Evolutionary conservation across 2,329 filamentous ascomycete genomes (phyloP), one percentile per base, ranked within the genome.

Genomic region (Aspergillus clavatus): DNA sequence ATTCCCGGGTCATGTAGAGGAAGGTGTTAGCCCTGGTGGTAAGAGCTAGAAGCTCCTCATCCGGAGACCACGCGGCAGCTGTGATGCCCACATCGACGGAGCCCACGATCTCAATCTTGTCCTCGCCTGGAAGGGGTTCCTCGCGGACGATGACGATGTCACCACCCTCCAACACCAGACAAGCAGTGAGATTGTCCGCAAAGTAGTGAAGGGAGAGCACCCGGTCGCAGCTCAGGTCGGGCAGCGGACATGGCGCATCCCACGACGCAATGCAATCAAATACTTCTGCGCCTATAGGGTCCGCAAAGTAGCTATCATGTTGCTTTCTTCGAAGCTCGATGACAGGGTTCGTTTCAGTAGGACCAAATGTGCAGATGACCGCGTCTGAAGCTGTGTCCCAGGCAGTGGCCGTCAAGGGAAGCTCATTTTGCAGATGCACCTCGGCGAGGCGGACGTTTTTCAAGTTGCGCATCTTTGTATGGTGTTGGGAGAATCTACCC

Each of bases 41-140:
- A 51, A 98, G 81, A 44, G 86, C 82, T 36, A 98, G 73, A 14
- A 97, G 76, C 65, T 97, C 91, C 62, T 96, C 91, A 61, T 98
- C 93, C 2, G 90, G 90, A 29, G 91, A 95, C 93, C 93, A 98
- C 55, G 82, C 80, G 12, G 90, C 91, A 12, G 89, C 89, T 19
- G 83, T 81, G 57, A 98, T 95, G 19, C 91, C 93, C 47, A 86
- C 86, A 69, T 96, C 89, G 28, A 98, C 87, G 26, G 89, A 94
- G 36, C 93, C 93, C 52, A 97, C 82, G 56, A 98, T 97, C 68
- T 97, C 93, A 56, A 98, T 89, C 56, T 87, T 83, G 28, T 89
- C 86, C 64, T 87, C 82, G 48, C 78, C 82, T 5, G 75, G 72
- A 24, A 76, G 63, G 35, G 81, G 76, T 31, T 84, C 79, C 62